Evolutionary conservation across 768 basidiomycete species (phyloP), one percentile per base, ranked within the genome.

Genomic region (Scleroderma citrinum): DNA sequence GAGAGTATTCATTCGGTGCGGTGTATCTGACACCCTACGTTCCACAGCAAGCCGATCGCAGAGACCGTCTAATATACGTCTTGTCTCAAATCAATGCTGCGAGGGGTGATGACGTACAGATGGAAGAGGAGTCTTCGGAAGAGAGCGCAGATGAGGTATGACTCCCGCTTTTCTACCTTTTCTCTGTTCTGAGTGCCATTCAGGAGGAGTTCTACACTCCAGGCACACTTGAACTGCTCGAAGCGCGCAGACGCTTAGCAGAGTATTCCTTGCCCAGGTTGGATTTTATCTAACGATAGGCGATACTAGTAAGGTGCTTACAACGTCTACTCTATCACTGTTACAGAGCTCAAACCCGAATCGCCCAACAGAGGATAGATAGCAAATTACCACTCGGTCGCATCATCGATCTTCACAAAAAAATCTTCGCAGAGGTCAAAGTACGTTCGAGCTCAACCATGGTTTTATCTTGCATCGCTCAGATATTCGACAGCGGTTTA

Each of bases 251-350:
- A 65, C 80, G 75, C 57, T 80, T 98, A 61, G 94, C 94, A 50
- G 88, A 92, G 68, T 98, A 83, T 71, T 98, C 96, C 63, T 76
- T 98, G 56, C 87, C 89, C 71, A 90, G 92, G 94, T 96, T 78
- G 71, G 80, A 79, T 80, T 81, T 80, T 73, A 72, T 66, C 74
- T 77, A 68, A 70, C 69, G 59, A 74, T 76, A 70, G 72, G 74
- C 69, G 60, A 67, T 66, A 61, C 59, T 66, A 75, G 63, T 71
- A 80, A 88, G 84, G 84, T 90, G 85, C 85, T 87, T 87, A 88
- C 82, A 69, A 74, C 58, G 55, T 70, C 63, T 58, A 62, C 69
- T 69, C 57, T 63, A 55, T 56, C 66, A 63, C 66, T 58, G 66
- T 71, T 73, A 67, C 80, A 97, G 95, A 84, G 95, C 95, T 82